These are phyloP conservation scores for Fusarium multiceps DNA, from an alignment of 2,329 filamentous ascomycete genomes.

Conservation along the genomic window DNA sequence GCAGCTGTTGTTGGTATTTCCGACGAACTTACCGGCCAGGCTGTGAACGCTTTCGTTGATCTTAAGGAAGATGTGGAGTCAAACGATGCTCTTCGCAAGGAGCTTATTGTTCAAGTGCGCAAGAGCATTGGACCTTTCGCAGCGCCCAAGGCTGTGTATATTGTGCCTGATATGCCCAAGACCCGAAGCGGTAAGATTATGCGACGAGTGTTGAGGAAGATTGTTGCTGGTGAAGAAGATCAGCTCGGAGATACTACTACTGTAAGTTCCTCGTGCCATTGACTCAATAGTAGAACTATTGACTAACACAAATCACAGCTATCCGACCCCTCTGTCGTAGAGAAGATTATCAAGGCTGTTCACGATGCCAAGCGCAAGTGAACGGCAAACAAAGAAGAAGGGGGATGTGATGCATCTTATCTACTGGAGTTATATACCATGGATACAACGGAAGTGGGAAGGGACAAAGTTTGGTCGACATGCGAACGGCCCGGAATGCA, in stretches of 20 bases:
- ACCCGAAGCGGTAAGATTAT: constrained; percentile 99
- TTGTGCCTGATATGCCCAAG: constrained; percentile 95
- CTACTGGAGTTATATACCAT: constrained; percentile 46
- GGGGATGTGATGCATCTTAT: constrained; percentile 30
- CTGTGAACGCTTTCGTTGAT: constrained; percentile 95
- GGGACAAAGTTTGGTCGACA: constrained; percentile 21
- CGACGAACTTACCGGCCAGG: constrained; percentile 95
- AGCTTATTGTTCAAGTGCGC: constrained; percentile 92
- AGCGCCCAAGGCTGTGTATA: constrained; percentile 90
- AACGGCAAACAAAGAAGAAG: constrained; percentile 21
- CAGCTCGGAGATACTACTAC: constrained; percentile 94
- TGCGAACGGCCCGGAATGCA: constrained; percentile 14
- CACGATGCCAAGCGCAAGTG: constrained; percentile 70
- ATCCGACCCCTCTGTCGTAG: constrained; percentile 88
- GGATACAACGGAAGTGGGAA: constrained; percentile 41
- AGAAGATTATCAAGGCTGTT: constrained; percentile 87
- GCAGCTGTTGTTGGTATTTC: constrained; percentile 93
- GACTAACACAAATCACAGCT: constrained; percentile 64
- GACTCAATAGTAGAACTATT: neutral
- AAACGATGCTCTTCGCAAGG: constrained; percentile 86
- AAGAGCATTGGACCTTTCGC: constrained; percentile 98
- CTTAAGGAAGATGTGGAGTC: constrained; percentile 86
- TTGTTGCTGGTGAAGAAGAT: constrained; percentile 95
- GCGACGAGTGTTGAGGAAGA: constrained; percentile 96
- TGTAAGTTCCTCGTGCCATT: constrained; percentile 64